Evolutionary conservation across 1,284 basidiomycete species (phyloP), one percentile per base, ranked within the genome.

Genomic region (Ganoderma boninense): DNA sequence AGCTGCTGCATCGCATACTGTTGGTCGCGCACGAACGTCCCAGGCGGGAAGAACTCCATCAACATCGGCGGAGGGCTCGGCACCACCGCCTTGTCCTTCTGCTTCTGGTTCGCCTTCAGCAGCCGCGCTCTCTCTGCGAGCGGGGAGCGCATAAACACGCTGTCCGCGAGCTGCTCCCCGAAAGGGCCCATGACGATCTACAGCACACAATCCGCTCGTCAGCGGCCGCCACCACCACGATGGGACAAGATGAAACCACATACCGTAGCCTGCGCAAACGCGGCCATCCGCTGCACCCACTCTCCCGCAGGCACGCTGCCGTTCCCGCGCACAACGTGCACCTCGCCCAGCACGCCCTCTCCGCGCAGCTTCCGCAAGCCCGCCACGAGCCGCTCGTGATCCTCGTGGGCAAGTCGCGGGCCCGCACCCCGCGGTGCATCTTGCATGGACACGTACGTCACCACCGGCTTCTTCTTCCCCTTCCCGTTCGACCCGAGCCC

Each of bases 41-140:
- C 86, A 40, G 87, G 81, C 20, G 90, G 92, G 83, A 95, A 96
- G 79, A 97, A 87, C 81, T 97, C 95, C 83, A 97, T 90, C 38
- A 93, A 77, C 3, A 80, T 66, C n/a, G 77, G 76, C 16, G 78
- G 74, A 10, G 60, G 32, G 6, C 66, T 62, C 29, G 52, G 35
- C 4, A 70, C 54, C 1, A 71, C 52, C 40, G 62, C 35, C 35
- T 57, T 67, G 10, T 65, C 32, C 18, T 67, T 29, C 42, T 68
- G 62, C 64, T 32, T 32, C 66, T 52, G 42, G 8, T n/a, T 65
- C 14, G 79, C 65, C 79, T 77, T 60, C 20, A 20, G 38, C 59
- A 14, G 14, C 10, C 8, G 57, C 29, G 14, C 32, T 20, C 6
- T n/a, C 43, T 40, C 64, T 49, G 59, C 71, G 40, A 67, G 52